These are phyloP conservation scores for Suillus occidentalis DNA, from an alignment of 768 basidiomycete species.

Conservation along the genomic window DNA sequence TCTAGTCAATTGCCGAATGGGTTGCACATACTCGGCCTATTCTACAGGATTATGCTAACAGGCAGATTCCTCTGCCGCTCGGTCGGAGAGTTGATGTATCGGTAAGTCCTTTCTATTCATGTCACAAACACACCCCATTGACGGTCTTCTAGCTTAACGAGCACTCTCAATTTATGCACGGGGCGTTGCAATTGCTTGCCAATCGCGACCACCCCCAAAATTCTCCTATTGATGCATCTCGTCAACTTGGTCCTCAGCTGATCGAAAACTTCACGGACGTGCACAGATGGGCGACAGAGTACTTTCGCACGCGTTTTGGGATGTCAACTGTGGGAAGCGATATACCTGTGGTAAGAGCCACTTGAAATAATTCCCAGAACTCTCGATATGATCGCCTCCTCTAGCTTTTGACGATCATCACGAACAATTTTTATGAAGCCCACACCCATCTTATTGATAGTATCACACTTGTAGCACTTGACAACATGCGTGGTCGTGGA, in stretches of 20 bases:
- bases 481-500: conserved; percentile 22
- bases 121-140: neutral
- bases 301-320: conserved; percentile 25
- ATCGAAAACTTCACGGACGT: conserved; percentile 33
- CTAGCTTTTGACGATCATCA: conserved; percentile 29
- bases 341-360: conserved; percentile 18
- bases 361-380: neutral
- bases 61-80: conserved; percentile 26
- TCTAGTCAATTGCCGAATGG: conserved; percentile 24
- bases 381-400: neutral
- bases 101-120: conserved; percentile 10
- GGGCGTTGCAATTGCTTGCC: conserved; percentile 28
- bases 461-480: conserved; percentile 24
- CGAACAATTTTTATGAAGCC: conserved; percentile 32
- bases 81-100: conserved; percentile 26
- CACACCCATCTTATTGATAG: conserved; percentile 29
- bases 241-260: conserved; percentile 28
- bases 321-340: conserved; percentile 16
- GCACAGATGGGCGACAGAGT: conserved; percentile 27
- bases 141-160: conserved; percentile 23
- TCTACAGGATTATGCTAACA: conserved; percentile 28
- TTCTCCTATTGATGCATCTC: conserved; percentile 13
- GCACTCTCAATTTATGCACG: conserved; percentile 24
- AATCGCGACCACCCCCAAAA: conserved; percentile 22
- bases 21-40: conserved; percentile 22